A percentile compares a stretch with the other conserved stretches of the same genome.
phyloP scores from a whole-genome alignment of 164 flowering plant genomes.

The Magnolia sinica region DNA sequence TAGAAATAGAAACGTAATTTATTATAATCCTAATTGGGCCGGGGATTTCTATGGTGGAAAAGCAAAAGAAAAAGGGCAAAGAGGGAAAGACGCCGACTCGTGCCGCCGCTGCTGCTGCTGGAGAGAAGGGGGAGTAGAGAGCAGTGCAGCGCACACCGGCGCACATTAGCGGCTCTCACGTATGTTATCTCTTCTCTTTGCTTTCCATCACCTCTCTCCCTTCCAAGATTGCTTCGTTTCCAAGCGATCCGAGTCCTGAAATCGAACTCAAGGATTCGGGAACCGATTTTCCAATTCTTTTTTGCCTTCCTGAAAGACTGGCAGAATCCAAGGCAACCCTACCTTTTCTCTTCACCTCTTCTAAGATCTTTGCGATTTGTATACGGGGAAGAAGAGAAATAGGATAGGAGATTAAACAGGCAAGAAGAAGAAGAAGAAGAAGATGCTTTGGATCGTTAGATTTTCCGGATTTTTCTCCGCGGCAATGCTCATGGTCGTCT shows the following conservation, averaged over 20 bases:
- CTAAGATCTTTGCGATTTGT: conserved; percentile 29
- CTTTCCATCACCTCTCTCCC: conserved; percentile 16
- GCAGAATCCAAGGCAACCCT: conserved; percentile 44
- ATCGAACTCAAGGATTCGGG: conserved; percentile 7
- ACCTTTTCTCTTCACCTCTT: conserved; percentile 17
- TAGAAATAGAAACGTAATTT: too few species aligned
- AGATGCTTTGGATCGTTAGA: conserved; percentile 43
- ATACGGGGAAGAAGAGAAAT: conserved; percentile 4
- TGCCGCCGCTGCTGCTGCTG: conserved; percentile 14
- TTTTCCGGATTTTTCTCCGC: conserved; percentile 41
- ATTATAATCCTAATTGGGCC: neutral
- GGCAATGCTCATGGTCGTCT: conserved; percentile 37
- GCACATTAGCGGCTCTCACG: conserved; percentile 15
- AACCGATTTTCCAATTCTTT: neutral
- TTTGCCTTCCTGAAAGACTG: conserved; percentile 20
- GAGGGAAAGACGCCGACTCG: conserved; percentile 8
- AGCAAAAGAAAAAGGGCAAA: conserved; percentile 19
- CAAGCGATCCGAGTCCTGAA: conserved; percentile 32
- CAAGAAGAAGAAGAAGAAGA: neutral
- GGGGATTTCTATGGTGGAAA: conserved; percentile 34
- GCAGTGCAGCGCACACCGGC: conserved; percentile 14
- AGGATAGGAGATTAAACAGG: conserved; percentile 20
- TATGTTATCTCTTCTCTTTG: neutral
- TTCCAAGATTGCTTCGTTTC: conserved; percentile 32
- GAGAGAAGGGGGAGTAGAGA: neutral